Evolutionary conservation across 2,329 filamentous ascomycete genomes (phyloP), one percentile per base, ranked within the genome.

Genomic region (Cordyceps farinosa): DNA sequence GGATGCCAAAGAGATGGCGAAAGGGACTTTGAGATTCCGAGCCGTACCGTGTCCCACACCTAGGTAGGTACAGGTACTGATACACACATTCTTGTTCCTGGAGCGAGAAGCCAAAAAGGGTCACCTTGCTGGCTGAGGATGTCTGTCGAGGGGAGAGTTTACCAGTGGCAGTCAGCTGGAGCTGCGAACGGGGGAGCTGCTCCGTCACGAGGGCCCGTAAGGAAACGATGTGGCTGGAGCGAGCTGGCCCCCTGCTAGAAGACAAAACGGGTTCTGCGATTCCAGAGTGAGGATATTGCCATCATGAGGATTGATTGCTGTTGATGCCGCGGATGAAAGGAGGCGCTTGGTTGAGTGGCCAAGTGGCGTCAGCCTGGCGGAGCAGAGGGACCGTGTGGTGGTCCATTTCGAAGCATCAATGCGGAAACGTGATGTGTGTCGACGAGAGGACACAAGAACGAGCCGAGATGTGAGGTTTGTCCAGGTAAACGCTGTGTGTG

Each of bases 31-130:
- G 64, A 64, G 58, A 63, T 56, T 61, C 63, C 65, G 67, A 66
- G 67, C 65, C 67, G 67, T 65, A 66, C 66, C 66, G 66, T 60
- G 65, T 66, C 62, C 66, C 66, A 66, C 65, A 38, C 36, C 42
- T 13, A 22, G 54, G 34, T 51, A 38, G n/a, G n/a, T 45, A 44
- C 11, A 44, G 34, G 50, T 40, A 42, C 40, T 15, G 9, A 44
- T 38, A 56, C 57, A 38, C 42, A 40, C 40, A 45, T 50, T 30
- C 15, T n/a, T 17, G 32, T 51, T 27, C 53, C 38, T 60, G 22
- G 9, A 45, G 36, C 9, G 29, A 10, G 13, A 50, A 59, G 34
- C 45, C 51, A 52, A 51, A 13, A 47, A 27, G 54, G 44, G 44
- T 22, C 11, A 27, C 22, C 36, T 57, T 30, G 29, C 42, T 57